These are phyloP conservation scores for Xylaria grammica DNA, from an alignment of 495 filamentous ascomycete genomes.

Conservation along the genomic window DNA sequence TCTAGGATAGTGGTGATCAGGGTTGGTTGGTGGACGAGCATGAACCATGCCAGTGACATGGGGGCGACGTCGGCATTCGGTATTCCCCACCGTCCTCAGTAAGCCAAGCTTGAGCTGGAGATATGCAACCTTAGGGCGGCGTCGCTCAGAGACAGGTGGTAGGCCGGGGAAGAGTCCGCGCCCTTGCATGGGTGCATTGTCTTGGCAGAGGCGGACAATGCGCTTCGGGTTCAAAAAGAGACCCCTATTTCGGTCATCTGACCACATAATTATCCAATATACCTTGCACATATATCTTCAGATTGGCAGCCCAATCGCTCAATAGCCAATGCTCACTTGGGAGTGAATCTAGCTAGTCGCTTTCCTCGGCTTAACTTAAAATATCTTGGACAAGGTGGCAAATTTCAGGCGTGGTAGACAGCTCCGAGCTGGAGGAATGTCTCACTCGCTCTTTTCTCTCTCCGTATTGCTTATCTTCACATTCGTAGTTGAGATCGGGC, in stretches of 20 bases:
- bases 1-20: background rate
- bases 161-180: slow-evolving; percentile 12
- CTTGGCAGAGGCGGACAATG: background rate
- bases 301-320: background rate
- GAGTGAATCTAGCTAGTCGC: background rate
- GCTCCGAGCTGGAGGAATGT: no score
- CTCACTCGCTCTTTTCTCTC: no score
- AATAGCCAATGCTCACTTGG: background rate
- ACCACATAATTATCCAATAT: background rate
- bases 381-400: background rate
- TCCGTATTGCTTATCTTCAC: no score
- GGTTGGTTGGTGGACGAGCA: no score
- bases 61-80: slow-evolving; percentile 10
- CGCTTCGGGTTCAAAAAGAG: background rate
- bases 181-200: background rate
- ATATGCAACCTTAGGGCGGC: slow-evolving; percentile 16
- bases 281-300: slow-evolving; percentile 1
- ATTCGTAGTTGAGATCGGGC: no score
- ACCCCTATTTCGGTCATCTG: slow-evolving; percentile 9
- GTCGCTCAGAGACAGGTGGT: background rate
- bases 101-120: background rate
- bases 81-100: background rate
- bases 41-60: no score
- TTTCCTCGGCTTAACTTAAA: background rate
- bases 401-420: background rate